Conservation (phyloP, 495 filamentous ascomycete genomes). For the Saxophila tyrrhenica region DNA sequence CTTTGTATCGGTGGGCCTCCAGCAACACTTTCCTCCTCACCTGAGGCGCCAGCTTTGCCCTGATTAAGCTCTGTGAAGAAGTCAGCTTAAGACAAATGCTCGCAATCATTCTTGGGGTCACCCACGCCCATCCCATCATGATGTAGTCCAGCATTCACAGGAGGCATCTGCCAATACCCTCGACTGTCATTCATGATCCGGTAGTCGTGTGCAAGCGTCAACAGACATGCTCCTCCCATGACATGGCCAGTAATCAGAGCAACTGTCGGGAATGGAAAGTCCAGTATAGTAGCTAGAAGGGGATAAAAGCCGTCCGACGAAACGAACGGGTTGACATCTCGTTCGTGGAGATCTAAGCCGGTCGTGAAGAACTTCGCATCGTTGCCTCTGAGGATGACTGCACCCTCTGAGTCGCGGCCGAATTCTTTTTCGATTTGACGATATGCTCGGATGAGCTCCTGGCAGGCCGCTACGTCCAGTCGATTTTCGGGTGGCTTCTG, state of each 20-base stretch:
- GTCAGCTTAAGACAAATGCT: background rate
- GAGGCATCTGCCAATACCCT: conserved; percentile 39
- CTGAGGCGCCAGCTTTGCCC: conserved; percentile 35
- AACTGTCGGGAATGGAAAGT: conserved; percentile 40
- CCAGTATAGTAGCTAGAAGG: conserved; percentile 38
- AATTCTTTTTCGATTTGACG: conserved; percentile 24
- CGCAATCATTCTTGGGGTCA: background rate
- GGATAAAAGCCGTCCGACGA: conserved; percentile 37
- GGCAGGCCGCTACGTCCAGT: conserved; percentile 26
- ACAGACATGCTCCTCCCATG: conserved; percentile 37
- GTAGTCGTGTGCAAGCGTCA: conserved; percentile 38
- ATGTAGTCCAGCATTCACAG: conserved; percentile 38
- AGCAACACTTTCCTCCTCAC: conserved; percentile 39
- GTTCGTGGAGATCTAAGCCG: conserved; percentile 38
- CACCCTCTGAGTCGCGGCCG: conserved; percentile 31
- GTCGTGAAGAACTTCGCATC: conserved; percentile 42
- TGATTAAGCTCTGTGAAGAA: conserved; percentile 23
- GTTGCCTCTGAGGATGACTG: conserved; percentile 34
- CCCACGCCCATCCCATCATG: conserved; percentile 36
- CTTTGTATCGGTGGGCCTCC: conserved; percentile 39
- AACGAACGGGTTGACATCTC: conserved; percentile 35
- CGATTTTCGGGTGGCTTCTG: conserved; percentile 38
- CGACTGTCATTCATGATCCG: conserved; percentile 39
- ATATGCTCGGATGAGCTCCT: conserved; percentile 32
- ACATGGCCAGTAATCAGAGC: conserved; percentile 39